Evolutionary conservation across 192 early-diverging fungal species (phyloP).

Genomic region (Obelidium mucronatum): DNA sequence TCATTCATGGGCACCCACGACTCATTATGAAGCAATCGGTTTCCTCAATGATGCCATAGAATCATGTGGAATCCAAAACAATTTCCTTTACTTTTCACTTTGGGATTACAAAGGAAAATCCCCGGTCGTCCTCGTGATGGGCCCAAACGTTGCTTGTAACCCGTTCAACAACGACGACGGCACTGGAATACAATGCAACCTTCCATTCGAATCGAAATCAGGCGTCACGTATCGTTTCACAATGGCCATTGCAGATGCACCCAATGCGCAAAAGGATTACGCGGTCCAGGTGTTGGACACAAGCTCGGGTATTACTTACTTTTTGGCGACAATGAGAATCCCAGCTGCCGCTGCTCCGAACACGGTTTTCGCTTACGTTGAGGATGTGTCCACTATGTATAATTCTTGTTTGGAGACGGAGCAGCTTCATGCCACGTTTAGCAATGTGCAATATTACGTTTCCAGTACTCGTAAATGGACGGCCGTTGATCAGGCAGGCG

Average conservation of each 20-base stretch:
- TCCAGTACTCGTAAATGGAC: not conserved
- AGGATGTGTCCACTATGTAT: not conserved
- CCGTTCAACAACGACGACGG: conserved; percentile 7
- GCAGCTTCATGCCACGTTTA: conserved; percentile 1
- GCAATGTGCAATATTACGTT: not conserved
- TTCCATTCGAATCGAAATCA: not conserved
- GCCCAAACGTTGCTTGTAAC: not conserved
- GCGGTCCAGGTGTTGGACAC: not conserved
- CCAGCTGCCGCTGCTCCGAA: too few species aligned
- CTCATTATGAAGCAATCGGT: conserved; percentile 23
- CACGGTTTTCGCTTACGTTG: conserved; percentile 5
- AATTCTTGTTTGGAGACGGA: not conserved
- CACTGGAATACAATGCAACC: conserved; percentile 6
- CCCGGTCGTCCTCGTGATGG: not conserved
- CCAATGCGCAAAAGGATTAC: conserved; percentile 6
- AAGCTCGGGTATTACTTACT: not conserved
- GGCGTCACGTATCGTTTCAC: conserved; percentile 2
- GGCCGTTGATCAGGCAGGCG: not conserved
- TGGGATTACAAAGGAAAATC: not conserved
- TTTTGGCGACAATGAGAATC: conserved; percentile 6
- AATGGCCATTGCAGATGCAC: not conserved
- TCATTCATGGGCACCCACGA: conserved; percentile 14
- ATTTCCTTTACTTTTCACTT: not conserved
- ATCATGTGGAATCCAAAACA: conserved; percentile 24
- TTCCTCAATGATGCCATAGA: not conserved